Evolutionary conservation across 345 rosid species (phyloP).

Genomic region (Laguncularia racemosa): DNA sequence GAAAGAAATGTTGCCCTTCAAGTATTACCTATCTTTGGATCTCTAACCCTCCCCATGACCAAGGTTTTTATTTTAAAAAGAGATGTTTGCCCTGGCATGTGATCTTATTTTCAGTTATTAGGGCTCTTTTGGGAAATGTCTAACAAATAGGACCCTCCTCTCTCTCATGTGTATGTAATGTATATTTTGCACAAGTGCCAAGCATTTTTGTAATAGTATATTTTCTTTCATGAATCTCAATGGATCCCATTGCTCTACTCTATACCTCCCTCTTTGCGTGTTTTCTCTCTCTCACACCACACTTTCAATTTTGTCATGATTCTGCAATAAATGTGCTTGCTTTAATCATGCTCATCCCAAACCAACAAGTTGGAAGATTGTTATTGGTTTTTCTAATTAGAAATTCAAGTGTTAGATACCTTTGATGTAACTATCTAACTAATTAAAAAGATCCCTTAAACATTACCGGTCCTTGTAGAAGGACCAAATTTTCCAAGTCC

Average conservation of each 20-base stretch:
- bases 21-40: too few relatives aligned
- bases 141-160: slow-evolving; percentile 17
- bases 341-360: too few relatives aligned
- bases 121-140: slow-evolving; percentile 9
- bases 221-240: slow-evolving; percentile 12
- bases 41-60: too few relatives aligned
- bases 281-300: background rate
- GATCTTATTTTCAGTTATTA: slow-evolving; percentile 10
- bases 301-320: too few relatives aligned
- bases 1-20: background rate
- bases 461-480: too few relatives aligned
- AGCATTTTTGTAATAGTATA: slow-evolving; percentile 29
- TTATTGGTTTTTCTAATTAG: too few relatives aligned
- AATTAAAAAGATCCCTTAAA: too few relatives aligned
- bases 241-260: slow-evolving; percentile 3
- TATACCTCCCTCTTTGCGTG: background rate
- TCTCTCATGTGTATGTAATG: slow-evolving; percentile 23
- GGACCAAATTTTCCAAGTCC: too few relatives aligned
- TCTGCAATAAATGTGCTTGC: too few relatives aligned
- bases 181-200: slow-evolving; percentile 24
- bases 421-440: too few relatives aligned
- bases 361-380: too few relatives aligned
- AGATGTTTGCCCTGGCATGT: slow-evolving; percentile 7
- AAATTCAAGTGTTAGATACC: too few relatives aligned
- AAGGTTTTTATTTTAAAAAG: background rate